Percentiles rank a stretch among this genome's conserved stretches.
phyloP scores from a whole-genome alignment of 2,329 filamentous ascomycete species.

The Myriosclerotinia curreyana region DNA sequence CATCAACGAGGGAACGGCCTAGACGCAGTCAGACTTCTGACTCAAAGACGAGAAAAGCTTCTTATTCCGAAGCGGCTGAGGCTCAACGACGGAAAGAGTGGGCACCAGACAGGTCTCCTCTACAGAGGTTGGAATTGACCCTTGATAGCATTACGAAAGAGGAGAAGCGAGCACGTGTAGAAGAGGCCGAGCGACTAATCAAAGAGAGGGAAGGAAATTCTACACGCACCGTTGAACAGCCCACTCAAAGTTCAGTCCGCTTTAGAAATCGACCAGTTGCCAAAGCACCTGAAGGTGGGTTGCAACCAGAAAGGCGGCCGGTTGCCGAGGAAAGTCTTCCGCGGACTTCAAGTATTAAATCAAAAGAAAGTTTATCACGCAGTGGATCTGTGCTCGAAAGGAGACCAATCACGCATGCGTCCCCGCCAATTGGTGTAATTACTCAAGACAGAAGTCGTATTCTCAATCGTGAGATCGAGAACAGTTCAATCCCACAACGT shows the following conservation, averaged over 20 bases:
- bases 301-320: conserved; percentile 31
- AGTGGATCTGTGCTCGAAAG: conserved; percentile 37
- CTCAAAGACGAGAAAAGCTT: conserved; percentile 40
- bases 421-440: conserved; percentile 19
- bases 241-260: conserved; percentile 35
- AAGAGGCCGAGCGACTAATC: conserved; percentile 70
- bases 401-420: conserved; percentile 28
- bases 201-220: conserved; percentile 53
- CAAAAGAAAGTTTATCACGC: conserved; percentile 40
- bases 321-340: conserved; percentile 37
- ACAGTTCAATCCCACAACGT: conserved; percentile 42
- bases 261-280: conserved; percentile 37
- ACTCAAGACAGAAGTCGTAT: conserved; percentile 18
- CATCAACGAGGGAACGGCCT: conserved; percentile 26
- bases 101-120: conserved; percentile 80
- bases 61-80: conserved; percentile 38
- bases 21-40: conserved; percentile 26
- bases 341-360: conserved; percentile 39
- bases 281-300: conserved; percentile 28
- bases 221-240: conserved; percentile 34
- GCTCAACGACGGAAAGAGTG: conserved; percentile 53
- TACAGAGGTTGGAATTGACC: conserved; percentile 89
- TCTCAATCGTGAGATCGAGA: conserved; percentile 3
- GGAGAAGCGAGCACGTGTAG: conserved; percentile 81
- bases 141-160: conserved; percentile 93